A percentile compares a stretch with the other conserved stretches of the same genome.
phyloP scores from a whole-genome alignment of 1,284 basidiomycete genomes.

The Takashimella tepidaria region DNA sequence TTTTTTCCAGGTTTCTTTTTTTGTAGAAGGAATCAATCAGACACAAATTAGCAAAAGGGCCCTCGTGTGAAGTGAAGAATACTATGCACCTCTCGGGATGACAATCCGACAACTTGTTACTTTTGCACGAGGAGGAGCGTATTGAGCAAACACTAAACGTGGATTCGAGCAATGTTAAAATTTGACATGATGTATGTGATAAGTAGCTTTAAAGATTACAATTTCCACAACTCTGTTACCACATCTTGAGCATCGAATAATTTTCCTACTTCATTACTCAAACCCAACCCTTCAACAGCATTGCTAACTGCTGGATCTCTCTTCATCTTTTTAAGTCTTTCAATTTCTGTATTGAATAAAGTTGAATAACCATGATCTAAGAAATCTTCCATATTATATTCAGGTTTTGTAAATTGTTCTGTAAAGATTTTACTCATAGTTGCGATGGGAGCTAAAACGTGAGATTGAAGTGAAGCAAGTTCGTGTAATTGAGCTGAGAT shows the following conservation, averaged over 20 bases:
- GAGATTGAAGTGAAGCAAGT: slow-evolving; percentile 67
- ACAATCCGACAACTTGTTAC: too few species aligned
- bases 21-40: too few species aligned
- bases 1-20: too few species aligned
- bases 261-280: not conserved
- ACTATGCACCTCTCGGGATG: too few species aligned
- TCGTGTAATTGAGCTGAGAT: slow-evolving; percentile 64
- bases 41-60: too few species aligned
- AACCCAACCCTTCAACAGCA: not conserved
- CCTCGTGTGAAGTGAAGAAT: too few species aligned
- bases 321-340: not conserved
- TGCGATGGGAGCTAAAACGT: slow-evolving; percentile 80
- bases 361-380: slow-evolving; percentile 92
- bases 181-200: too few species aligned
- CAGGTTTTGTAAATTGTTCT: slow-evolving; percentile 88
- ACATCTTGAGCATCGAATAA: not conserved
- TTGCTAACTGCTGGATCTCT: not conserved
- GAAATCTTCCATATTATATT: slow-evolving; percentile 91
- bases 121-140: too few species aligned
- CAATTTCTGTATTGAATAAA: slow-evolving; percentile 52
- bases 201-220: not conserved
- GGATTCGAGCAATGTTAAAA: too few species aligned
- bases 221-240: not conserved
- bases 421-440: slow-evolving; percentile 80
- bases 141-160: too few species aligned